phyloP scores from a whole-genome alignment of 805 yeast genomes.

The Phaffomyces thermotolerans region DNA sequence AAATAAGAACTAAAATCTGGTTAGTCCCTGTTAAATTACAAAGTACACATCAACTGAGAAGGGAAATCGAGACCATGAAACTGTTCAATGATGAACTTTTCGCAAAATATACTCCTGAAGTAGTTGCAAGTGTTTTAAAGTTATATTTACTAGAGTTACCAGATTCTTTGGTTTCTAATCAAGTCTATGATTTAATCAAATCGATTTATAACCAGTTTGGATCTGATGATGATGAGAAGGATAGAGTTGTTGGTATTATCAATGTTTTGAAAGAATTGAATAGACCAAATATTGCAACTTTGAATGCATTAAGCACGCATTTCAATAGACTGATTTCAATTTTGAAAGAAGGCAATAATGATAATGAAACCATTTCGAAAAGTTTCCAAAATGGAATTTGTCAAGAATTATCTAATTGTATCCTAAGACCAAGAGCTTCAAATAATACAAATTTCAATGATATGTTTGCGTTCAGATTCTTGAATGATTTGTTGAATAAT shows the following conservation, averaged over 20 bases:
- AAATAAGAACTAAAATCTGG: constrained; percentile 64
- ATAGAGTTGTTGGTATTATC: constrained; percentile 54
- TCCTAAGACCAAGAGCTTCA: constrained; percentile 46
- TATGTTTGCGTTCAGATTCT: constrained; percentile 48
- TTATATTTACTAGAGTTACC: constrained; percentile 75
- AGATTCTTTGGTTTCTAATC: constrained; percentile 61
- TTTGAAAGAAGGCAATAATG: constrained; percentile 37
- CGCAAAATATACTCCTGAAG: constrained; percentile 40
- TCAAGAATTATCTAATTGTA: constrained; percentile 57
- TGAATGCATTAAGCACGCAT: constrained; percentile 75
- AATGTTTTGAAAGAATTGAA: constrained; percentile 62
- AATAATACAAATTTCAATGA: constrained; percentile 46
- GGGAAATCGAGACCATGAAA: constrained; percentile 46
- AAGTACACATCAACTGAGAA: constrained; percentile 54
- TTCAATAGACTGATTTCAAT: constrained; percentile 55
- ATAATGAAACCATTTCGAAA: constrained; percentile 25
- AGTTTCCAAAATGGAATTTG: constrained; percentile 43
- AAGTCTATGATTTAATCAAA: constrained; percentile 58
- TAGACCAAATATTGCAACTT: constrained; percentile 65
- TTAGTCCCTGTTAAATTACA: constrained; percentile 53
- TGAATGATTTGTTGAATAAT: constrained; percentile 53
- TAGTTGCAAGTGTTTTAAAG: constrained; percentile 62
- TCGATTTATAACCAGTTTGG: constrained; percentile 53
- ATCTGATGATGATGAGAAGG: constrained; percentile 19
- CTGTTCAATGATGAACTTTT: constrained; percentile 30